Base-by-base conservation (phyloP, 2,329 filamentous ascomycete genomes). In the Fusarium coicis region DNA sequence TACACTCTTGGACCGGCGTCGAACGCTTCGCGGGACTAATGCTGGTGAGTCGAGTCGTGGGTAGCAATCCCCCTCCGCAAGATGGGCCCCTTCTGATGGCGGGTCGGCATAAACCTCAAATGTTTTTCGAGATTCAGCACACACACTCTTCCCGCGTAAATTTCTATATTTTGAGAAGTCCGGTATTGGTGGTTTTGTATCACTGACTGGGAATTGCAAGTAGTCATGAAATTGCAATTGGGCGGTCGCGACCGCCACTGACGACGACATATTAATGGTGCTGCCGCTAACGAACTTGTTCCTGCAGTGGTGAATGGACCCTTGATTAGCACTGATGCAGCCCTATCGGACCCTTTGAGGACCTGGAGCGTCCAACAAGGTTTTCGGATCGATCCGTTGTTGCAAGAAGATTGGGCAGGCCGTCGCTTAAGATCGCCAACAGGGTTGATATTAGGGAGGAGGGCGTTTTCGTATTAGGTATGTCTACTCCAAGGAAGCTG, bases 121-220 rank as follows among this genome's bases (percentile, higher is more conserved):
- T 6, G 74, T 69, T 54, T 61, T 72, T 23, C 63, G 68, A 14
- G 72, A 75, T 12, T 62, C 43, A 44, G 80, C 78, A 28, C 80
- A 81, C 15, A 81, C 72, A 72, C 80, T 83, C 55, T 81, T 83
- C 36, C 81, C 81, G 10, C 81, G 77, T 28, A 82, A 76, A 37
- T 59, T 76, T 61, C 78, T 81, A 60, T 79, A 81, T 46, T 79
- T 79, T 9, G 82, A 83, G 15, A 74, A 64, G 21, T 74, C 54
- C n/a, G 68, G 62, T 44, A 59, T 68, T 14, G 72, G 76, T 26
- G 76, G 75, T 63, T 63, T 72, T 39, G 52, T 40, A 32, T 62
- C 63, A 42, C 70, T 44, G 34, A 64, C 54, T 18, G 63, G 70
- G 34, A 65, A 65, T 34, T 64, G 55, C 34, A 72, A 56, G 44